phyloP scores from a whole-genome alignment of 2,329 filamentous ascomycete genomes.

The Claviceps sorghi region DNA sequence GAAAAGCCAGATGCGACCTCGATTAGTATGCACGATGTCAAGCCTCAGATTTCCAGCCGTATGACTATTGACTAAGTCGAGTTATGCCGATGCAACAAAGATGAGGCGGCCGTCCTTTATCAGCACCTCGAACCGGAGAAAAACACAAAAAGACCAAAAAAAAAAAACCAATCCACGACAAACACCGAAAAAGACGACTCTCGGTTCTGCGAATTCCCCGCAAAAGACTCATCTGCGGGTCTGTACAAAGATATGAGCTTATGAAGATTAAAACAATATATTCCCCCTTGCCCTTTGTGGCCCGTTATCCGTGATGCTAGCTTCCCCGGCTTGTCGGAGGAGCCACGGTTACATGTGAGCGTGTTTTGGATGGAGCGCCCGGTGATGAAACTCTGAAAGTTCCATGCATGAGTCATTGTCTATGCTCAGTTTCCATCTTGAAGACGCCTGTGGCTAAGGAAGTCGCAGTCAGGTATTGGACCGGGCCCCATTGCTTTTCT shows the following conservation, averaged over 20 bases:
- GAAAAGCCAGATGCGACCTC: slow-evolving; percentile 44
- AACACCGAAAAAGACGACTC: neutral
- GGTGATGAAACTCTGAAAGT: neutral
- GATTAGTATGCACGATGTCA: slow-evolving; percentile 42
- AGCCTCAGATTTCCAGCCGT: slow-evolving; percentile 37
- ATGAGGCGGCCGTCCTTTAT: neutral
- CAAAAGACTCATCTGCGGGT: slow-evolving; percentile 2
- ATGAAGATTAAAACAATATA: slow-evolving; percentile 2
- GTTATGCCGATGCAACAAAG: neutral
- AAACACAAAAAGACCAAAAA: neutral
- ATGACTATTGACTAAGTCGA: slow-evolving; percentile 46
- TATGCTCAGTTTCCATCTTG: neutral
- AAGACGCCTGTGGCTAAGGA: neutral
- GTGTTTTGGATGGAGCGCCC: neutral
- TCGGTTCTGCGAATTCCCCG: slow-evolving; percentile 1
- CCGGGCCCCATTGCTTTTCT: neutral
- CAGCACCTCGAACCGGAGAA: neutral
- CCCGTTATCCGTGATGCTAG: neutral
- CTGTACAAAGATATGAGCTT: slow-evolving; percentile 6
- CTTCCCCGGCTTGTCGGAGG: neutral
- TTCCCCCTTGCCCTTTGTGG: neutral
- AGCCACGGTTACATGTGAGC: neutral
- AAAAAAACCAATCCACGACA: neutral
- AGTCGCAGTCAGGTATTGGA: neutral
- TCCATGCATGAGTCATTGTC: neutral